phyloP scores from a whole-genome alignment of 192 early-diverging fungal genomes.

The Podila epicladia region DNA sequence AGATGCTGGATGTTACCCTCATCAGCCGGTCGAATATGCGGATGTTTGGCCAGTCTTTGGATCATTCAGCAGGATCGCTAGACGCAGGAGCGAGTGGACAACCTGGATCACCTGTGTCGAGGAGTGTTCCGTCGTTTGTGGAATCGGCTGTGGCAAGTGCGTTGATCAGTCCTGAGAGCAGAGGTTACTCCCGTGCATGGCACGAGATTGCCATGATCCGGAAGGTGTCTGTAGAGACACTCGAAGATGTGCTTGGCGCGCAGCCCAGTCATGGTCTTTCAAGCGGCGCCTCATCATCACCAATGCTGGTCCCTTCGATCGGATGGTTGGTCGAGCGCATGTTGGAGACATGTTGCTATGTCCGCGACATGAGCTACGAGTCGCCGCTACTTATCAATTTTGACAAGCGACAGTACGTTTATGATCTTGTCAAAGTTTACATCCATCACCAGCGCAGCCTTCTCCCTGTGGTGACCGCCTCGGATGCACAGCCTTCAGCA shows the following conservation, averaged over 20 bases:
- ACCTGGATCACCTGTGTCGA: background rate
- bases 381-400: slow-evolving; percentile 69
- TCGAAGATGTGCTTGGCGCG: slow-evolving; percentile 50
- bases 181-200: slow-evolving; percentile 73
- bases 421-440: slow-evolving; percentile 59
- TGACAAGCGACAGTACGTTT: slow-evolving; percentile 75
- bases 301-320: slow-evolving; percentile 70
- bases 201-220: slow-evolving; percentile 63
- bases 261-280: background rate
- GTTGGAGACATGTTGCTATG: slow-evolving; percentile 74
- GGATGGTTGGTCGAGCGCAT: slow-evolving; percentile 80
- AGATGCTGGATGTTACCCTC: slow-evolving; percentile 67
- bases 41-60: slow-evolving; percentile 16
- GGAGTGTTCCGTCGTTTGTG: slow-evolving; percentile 72
- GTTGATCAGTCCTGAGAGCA: slow-evolving; percentile 75
- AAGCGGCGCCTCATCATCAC: background rate
- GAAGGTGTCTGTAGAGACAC: slow-evolving; percentile 65
- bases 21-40: slow-evolving; percentile 58
- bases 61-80: slow-evolving; percentile 4
- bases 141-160: slow-evolving; percentile 75
- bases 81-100: background rate
- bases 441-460: slow-evolving; percentile 15
- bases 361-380: slow-evolving; percentile 64
- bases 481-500: slow-evolving; percentile 5
- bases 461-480: background rate